A percentile compares a stretch with the other conserved stretches of the same genome.
phyloP scores from a whole-genome alignment of 176 grass and related monocot species.

The Hsuehochloa calcarea region DNA sequence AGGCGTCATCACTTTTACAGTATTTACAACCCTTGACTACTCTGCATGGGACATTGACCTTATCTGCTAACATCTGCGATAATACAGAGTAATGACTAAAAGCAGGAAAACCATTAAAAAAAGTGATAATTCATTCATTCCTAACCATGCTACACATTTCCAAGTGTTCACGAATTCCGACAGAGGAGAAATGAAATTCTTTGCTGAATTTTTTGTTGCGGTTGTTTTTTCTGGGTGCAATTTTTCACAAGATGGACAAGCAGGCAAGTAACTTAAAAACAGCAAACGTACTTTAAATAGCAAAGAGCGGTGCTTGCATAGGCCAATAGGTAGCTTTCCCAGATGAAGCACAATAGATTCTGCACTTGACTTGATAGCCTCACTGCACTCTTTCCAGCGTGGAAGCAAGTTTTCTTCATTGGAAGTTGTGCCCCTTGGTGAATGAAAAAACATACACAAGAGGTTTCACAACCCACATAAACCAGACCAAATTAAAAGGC shows the following conservation, averaged over 20 bases:
- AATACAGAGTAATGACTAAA: neutral
- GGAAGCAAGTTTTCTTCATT: conserved; percentile 68
- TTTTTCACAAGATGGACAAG: conserved; percentile 20
- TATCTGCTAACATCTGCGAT: conserved; percentile 79
- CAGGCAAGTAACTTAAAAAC: neutral
- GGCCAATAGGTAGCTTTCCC: conserved; percentile 77
- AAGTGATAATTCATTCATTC: too few relatives aligned
- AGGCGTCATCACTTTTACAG: conserved; percentile 80
- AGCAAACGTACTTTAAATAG: conserved; percentile 70
- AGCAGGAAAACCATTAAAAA: neutral
- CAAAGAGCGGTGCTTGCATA: conserved; percentile 90
- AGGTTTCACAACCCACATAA: neutral
- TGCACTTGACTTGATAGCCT: conserved; percentile 59
- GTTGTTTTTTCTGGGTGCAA: conserved; percentile 11
- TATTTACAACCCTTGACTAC: conserved; percentile 94
- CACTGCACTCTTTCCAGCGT: conserved; percentile 70
- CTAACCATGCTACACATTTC: neutral
- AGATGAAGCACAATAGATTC: conserved; percentile 70
- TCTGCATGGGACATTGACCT: conserved; percentile 85
- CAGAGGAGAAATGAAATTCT: neutral
- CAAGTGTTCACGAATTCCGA: neutral
- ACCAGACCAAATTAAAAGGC: neutral
- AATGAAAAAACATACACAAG: neutral
- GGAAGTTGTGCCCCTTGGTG: conserved; percentile 53
- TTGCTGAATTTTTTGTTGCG: neutral